Evolutionary conservation across 345 rosid species (phyloP).

Genomic region (Sonneratia caseolaris): DNA sequence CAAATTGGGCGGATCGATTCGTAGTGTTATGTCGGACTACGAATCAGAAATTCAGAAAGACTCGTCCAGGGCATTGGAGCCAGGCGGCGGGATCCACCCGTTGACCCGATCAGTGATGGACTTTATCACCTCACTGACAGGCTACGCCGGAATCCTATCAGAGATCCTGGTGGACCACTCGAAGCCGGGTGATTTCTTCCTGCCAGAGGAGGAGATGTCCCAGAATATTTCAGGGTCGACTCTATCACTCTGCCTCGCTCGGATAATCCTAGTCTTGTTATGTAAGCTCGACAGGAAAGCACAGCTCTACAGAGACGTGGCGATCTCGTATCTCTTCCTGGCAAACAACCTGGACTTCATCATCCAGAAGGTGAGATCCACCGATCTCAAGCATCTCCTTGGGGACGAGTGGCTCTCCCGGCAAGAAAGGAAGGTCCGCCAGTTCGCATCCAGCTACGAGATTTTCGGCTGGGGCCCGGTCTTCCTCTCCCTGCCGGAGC

Average conservation of each 20-base stretch:
- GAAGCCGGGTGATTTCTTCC: constrained; percentile 15
- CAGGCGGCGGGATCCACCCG: constrained; percentile 73
- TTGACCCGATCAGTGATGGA: constrained; percentile 55
- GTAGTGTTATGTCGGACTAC: constrained; percentile 33
- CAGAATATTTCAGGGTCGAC: constrained; percentile 24
- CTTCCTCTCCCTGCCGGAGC: constrained; percentile 34
- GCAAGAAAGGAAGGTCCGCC: constrained; percentile 43
- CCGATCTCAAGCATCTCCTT: constrained; percentile 41
- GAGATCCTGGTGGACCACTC: constrained; percentile 53
- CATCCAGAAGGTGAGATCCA: constrained; percentile 35
- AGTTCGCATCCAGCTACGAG: constrained; percentile 49
- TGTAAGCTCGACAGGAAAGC: constrained; percentile 80
- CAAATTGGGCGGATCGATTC: constrained; percentile 42
- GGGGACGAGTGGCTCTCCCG: constrained; percentile 65
- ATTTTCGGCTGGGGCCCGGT: constrained; percentile 65
- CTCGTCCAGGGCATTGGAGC: constrained; percentile 26
- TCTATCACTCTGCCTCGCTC: constrained; percentile 36
- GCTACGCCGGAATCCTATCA: constrained; percentile 39
- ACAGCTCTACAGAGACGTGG: constrained; percentile 50
- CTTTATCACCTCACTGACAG: constrained; percentile 50
- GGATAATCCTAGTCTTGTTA: constrained; percentile 62
- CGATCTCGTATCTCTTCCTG: constrained; percentile 68
- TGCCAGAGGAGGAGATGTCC: constrained; percentile 49
- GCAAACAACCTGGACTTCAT: constrained; percentile 75
- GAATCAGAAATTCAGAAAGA: constrained; percentile 48